phyloP scores from a whole-genome alignment of 2,329 filamentous ascomycete species.

The Teratosphaeriaceae sp. region DNA sequence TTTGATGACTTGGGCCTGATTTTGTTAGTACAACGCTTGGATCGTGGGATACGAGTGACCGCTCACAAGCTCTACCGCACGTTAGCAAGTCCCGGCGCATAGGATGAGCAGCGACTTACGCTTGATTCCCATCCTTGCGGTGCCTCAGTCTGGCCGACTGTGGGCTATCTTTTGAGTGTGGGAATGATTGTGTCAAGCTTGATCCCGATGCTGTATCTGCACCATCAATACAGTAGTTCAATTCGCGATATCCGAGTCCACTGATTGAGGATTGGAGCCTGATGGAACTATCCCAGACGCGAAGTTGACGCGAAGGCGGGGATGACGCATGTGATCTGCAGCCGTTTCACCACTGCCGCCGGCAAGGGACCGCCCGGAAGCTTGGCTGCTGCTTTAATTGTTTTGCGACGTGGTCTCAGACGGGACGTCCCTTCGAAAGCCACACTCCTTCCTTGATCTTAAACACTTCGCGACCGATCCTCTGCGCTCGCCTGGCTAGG shows the following conservation, averaged over 20 bases:
- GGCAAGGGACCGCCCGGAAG: neutral
- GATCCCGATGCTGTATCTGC: neutral
- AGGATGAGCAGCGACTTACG: constrained; percentile 1
- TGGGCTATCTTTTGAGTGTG: too few species aligned
- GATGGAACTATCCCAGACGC: neutral
- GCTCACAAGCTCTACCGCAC: neutral
- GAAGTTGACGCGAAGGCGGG: neutral
- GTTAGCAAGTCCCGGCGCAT: neutral
- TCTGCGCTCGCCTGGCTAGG: neutral
- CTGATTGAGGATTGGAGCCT: too few species aligned
- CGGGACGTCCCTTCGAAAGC: too few species aligned
- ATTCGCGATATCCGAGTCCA: too few species aligned
- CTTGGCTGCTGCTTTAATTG: neutral
- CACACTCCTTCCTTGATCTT: too few species aligned
- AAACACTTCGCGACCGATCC: neutral
- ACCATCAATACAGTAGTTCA: too few species aligned
- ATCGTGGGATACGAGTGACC: neutral
- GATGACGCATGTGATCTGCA: too few species aligned
- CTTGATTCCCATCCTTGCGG: constrained; percentile 14
- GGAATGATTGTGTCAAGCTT: too few species aligned
- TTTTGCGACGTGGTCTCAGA: neutral
- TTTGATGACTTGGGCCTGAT: constrained; percentile 44
- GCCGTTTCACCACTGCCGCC: neutral
- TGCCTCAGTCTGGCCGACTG: neutral
- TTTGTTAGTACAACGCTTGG: constrained; percentile 10